Conservation (phyloP, 306 rosid genomes). For the Trifolium subterraneum region DNA sequence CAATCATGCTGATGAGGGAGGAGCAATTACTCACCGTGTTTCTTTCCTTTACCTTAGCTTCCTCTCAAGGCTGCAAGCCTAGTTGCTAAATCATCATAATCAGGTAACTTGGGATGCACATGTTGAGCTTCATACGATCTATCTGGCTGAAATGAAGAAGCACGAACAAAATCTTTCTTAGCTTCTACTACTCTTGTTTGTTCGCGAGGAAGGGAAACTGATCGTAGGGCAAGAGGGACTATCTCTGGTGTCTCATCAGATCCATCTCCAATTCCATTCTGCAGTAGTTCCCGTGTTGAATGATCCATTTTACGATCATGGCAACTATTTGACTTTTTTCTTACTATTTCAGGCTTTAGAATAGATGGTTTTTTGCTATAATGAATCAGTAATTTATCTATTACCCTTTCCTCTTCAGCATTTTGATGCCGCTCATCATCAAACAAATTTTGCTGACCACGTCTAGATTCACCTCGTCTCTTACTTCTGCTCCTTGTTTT, state of each 20-base stretch:
- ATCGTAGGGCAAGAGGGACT: constrained; percentile 56
- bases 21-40: constrained; percentile 10
- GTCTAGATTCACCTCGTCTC: constrained; percentile 74
- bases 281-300: constrained; percentile 43
- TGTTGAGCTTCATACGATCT: constrained; percentile 62
- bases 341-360: constrained; percentile 57
- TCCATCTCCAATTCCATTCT: constrained; percentile 50
- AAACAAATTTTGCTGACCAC: constrained; percentile 69
- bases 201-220: constrained; percentile 82
- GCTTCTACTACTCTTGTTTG: constrained; percentile 52
- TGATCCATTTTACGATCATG: constrained; percentile 48
- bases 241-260: constrained; percentile 47
- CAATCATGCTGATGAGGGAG: constrained; percentile 31
- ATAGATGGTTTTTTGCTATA: constrained; percentile 78
- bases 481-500: constrained; percentile 80
- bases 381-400: constrained; percentile 81
- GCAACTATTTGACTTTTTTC: constrained; percentile 60
- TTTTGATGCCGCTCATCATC: constrained; percentile 65
- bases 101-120: constrained; percentile 94
- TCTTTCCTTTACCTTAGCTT: constrained; percentile 50
- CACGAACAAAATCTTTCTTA: constrained; percentile 73
- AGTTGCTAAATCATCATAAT: constrained; percentile 88
- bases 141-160: constrained; percentile 77
- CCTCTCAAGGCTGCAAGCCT: constrained; percentile 84
- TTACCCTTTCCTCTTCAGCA: constrained; percentile 79